Percentiles rank a stretch among this genome's conserved stretches.
Conservation (phyloP, 805 yeast species). For the Nakazawaea ernobii region DNA sequence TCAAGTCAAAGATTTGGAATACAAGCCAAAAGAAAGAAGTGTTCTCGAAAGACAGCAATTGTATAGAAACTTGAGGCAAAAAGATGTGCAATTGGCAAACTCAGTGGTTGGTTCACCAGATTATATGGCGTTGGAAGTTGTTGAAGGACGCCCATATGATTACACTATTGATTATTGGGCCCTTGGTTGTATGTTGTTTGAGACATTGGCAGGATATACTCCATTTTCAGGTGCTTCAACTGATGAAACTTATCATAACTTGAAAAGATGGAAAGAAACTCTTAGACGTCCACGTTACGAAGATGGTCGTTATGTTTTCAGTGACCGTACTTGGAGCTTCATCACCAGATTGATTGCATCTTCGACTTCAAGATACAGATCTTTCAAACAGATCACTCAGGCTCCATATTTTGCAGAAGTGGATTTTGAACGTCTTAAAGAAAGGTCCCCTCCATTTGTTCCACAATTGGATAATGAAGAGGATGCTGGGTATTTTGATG, state of each 20-base stretch:
- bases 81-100: slow-evolving; percentile 82
- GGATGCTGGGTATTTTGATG: slow-evolving; percentile 98
- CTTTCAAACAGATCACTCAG: slow-evolving; percentile 73
- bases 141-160: slow-evolving; percentile 90
- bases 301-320: slow-evolving; percentile 86
- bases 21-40: slow-evolving; percentile 62
- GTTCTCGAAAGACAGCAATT: slow-evolving; percentile 82
- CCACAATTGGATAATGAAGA: slow-evolving; percentile 96
- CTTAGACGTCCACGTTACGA: slow-evolving; percentile 87
- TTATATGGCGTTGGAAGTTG: slow-evolving; percentile 96
- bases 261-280: slow-evolving; percentile 88
- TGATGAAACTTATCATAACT: slow-evolving; percentile 90
- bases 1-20: slow-evolving; percentile 68
- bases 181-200: slow-evolving; percentile 94
- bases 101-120: slow-evolving; percentile 98
- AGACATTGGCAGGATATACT: slow-evolving; percentile 93
- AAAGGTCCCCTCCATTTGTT: slow-evolving; percentile 83
- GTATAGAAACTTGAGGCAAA: slow-evolving; percentile 72
- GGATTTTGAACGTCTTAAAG: slow-evolving; percentile 68
- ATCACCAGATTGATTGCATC: slow-evolving; percentile 75
- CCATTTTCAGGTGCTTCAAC: slow-evolving; percentile 93
- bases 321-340: slow-evolving; percentile 94
- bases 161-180: slow-evolving; percentile 99
- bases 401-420: slow-evolving; percentile 83
- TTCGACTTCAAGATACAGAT: slow-evolving; percentile 67